These are phyloP conservation scores for Niveomyces coronatus DNA, from an alignment of 2,329 filamentous ascomycete species.

Conservation along the genomic window DNA sequence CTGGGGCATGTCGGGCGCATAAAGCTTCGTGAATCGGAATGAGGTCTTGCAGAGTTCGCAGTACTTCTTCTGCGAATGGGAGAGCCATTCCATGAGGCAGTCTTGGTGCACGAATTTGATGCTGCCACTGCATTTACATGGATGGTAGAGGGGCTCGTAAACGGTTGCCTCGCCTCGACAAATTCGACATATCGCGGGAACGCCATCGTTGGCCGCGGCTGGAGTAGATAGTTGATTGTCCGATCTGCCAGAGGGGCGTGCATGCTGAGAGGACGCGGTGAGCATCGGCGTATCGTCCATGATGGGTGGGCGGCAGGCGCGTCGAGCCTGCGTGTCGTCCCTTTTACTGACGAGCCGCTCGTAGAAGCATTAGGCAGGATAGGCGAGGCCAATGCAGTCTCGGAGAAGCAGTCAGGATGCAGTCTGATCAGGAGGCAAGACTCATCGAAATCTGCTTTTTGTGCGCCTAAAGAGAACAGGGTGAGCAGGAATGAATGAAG, in stretches of 20 bases:
- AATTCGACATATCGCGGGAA: constrained; percentile 83
- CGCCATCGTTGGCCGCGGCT: constrained; percentile 18
- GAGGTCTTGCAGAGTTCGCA: constrained; percentile 98
- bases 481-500: too few relatives aligned
- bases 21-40: constrained; percentile 96
- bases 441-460: too few relatives aligned
- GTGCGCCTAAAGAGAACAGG: too few relatives aligned
- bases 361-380: too few relatives aligned
- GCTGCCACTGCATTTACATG: constrained; percentile 97
- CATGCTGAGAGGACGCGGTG: constrained; percentile 16
- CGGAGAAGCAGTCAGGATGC: too few relatives aligned
- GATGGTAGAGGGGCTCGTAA: constrained; percentile 86
- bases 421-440: too few relatives aligned
- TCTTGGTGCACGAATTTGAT: constrained; percentile 98
- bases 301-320: not conserved
- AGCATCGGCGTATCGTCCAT: constrained; percentile 19
- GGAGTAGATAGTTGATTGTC: constrained; percentile 13
- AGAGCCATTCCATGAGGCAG: constrained; percentile 97
- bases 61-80: constrained; percentile 98
- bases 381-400: too few relatives aligned
- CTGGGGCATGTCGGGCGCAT: constrained; percentile 86
- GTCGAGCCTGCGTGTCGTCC: not conserved
- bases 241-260: constrained; percentile 16
- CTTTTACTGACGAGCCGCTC: constrained; percentile 1
- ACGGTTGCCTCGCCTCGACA: constrained; percentile 79